Percentiles rank a stretch among this genome's conserved stretches.
phyloP scores from a whole-genome alignment of 75 land plant species.

The Picea glauca region DNA sequence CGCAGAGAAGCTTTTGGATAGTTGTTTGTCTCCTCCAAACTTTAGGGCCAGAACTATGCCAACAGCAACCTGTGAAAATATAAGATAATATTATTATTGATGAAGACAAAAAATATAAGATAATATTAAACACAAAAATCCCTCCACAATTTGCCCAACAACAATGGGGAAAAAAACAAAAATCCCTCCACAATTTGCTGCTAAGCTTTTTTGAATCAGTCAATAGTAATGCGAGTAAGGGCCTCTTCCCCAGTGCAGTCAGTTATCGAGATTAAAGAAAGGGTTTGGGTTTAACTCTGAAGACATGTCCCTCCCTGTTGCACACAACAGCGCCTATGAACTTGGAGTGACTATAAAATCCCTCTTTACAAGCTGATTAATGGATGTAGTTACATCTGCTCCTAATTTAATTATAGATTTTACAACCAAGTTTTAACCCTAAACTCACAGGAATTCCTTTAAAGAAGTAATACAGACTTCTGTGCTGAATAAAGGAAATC shows the following conservation, averaged over 20 bases:
- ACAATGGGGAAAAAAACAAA: background rate
- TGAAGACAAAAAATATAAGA: background rate
- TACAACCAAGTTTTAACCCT: background rate
- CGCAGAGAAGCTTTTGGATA: slow-evolving; percentile 42
- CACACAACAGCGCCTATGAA: background rate
- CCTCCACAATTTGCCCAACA: background rate
- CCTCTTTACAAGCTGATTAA: background rate
- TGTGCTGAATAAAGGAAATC: background rate
- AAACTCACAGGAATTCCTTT: background rate
- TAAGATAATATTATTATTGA: background rate
- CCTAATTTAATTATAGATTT: background rate
- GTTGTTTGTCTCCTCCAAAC: slow-evolving; percentile 30
- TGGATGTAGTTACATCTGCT: background rate
- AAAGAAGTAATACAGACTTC: background rate
- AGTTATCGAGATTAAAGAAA: too few relatives aligned
- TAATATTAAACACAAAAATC: background rate
- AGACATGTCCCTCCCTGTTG: too few relatives aligned
- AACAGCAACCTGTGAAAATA: slow-evolving; percentile 36
- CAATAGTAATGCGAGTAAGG: background rate
- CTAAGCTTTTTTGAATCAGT: background rate
- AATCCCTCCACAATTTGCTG: background rate
- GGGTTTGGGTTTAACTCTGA: too few relatives aligned
- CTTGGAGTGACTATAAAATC: too few relatives aligned
- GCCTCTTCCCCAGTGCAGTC: background rate
- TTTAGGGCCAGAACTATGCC: slow-evolving; percentile 59